Evolutionary conservation across 1,284 basidiomycete genomes (phyloP).

Genomic region (Quambalaria eucalypti): DNA sequence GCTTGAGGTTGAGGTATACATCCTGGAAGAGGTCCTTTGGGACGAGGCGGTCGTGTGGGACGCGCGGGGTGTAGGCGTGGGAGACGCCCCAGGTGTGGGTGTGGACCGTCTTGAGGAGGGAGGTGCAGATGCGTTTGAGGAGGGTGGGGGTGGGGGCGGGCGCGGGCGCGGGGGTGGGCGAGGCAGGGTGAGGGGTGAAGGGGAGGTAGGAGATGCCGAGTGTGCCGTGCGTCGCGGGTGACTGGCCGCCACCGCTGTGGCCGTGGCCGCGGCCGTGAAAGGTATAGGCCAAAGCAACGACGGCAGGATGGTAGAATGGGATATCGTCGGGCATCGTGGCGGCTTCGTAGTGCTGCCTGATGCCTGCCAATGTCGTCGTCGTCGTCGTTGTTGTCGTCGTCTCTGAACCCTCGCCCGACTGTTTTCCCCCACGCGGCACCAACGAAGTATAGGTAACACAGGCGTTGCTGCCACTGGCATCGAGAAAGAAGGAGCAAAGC

Average conservation of each 20-base stretch:
- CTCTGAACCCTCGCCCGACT: too few relatives aligned
- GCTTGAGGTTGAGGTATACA: slow-evolving; percentile 74
- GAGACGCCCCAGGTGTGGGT: slow-evolving; percentile 73
- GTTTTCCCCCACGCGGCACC: too few relatives aligned
- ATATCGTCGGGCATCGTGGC: slow-evolving; percentile 11
- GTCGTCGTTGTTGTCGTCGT: too few relatives aligned
- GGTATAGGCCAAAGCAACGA: slow-evolving; percentile 34
- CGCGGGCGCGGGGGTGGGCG: background rate
- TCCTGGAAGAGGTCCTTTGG: slow-evolving; percentile 75
- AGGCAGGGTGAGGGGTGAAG: too few relatives aligned
- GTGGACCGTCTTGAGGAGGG: slow-evolving; percentile 71
- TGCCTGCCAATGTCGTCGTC: too few relatives aligned
- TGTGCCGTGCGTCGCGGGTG: background rate
- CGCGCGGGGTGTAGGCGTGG: slow-evolving; percentile 74
- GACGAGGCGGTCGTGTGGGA: slow-evolving; percentile 72
- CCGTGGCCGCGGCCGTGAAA: slow-evolving; percentile 3
- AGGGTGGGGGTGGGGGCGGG: slow-evolving; percentile 49
- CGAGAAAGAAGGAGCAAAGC: slow-evolving; percentile 7
- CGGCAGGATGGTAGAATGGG: slow-evolving; percentile 43
- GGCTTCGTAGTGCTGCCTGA: background rate
- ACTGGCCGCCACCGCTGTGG: background rate
- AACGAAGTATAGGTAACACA: too few relatives aligned
- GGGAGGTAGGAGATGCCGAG: slow-evolving; percentile 55
- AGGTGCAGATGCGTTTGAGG: slow-evolving; percentile 68
- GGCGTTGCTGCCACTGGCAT: too few relatives aligned